Evolutionary conservation across 1,284 basidiomycete genomes (phyloP).

Genomic region (Cryptococcus jaspeensis): DNA sequence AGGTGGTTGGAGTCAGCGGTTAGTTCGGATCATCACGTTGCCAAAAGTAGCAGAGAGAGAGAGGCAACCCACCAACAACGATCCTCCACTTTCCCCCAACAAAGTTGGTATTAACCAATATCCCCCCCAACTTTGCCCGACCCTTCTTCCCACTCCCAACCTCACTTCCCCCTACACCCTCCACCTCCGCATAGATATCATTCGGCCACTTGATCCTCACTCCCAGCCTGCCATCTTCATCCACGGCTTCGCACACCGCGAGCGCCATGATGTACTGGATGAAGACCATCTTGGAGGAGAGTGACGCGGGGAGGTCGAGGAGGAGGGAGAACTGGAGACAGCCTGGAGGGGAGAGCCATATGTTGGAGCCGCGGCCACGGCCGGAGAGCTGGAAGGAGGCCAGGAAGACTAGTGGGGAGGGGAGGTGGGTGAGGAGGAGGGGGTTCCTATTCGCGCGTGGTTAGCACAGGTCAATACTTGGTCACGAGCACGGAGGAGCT

Average conservation of each 20-base stretch:
- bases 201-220: conserved; percentile 97
- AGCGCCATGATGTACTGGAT: conserved; percentile 92
- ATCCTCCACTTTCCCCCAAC: conserved; percentile 68
- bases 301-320: conserved; percentile 59
- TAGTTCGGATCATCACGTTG: not conserved
- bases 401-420: conserved; percentile 69
- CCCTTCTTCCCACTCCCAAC: conserved; percentile 53
- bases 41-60: not conserved
- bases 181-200: conserved; percentile 74
- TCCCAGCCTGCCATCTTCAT: conserved; percentile 57
- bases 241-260: conserved; percentile 76
- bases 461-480: not conserved
- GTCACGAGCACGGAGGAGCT: conserved; percentile 37
- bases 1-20: not conserved
- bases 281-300: conserved; percentile 77
- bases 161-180: conserved; percentile 48
- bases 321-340: conserved; percentile 85
- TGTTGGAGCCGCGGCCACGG: conserved; percentile 82
- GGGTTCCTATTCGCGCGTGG: conserved; percentile 64
- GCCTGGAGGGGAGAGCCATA: conserved; percentile 89
- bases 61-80: conserved; percentile 66
- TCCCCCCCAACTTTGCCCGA: conserved; percentile 75
- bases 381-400: conserved; percentile 86
- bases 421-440: conserved; percentile 65
- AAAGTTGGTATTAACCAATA: conserved; percentile 87